A percentile compares a stretch with the other conserved stretches of the same genome.
These are phyloP conservation scores for Trichoderma aggressivum DNA, from an alignment of 2,329 filamentous ascomycete species.

Conservation along the genomic window DNA sequence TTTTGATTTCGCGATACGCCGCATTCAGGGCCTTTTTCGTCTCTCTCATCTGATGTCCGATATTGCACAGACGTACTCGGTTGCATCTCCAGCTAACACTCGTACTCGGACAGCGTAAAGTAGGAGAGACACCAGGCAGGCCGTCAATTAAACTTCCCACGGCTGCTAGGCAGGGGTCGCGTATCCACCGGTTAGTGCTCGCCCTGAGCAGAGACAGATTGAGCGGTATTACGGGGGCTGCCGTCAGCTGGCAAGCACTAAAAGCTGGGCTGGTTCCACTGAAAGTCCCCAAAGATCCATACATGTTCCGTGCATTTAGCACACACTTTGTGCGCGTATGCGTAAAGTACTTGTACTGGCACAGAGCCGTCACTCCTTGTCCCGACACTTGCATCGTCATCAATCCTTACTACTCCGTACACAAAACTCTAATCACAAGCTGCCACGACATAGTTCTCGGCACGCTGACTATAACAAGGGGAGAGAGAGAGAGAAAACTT, in stretches of 20 bases:
- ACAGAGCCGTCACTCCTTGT: not conserved
- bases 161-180: not conserved
- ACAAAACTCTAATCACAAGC: not conserved
- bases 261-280: slow-evolving; percentile 11
- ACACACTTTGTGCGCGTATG: not conserved
- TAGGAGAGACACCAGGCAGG: not conserved
- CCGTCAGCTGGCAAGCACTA: slow-evolving; percentile 7
- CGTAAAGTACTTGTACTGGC: not conserved
- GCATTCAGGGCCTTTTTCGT: not conserved
- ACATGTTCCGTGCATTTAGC: not conserved
- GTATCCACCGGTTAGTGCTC: slow-evolving; percentile 1
- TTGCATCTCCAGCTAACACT: not conserved
- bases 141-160: not conserved
- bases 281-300: slow-evolving; percentile 11
- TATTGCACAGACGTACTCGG: not conserved
- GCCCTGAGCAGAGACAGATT: slow-evolving; percentile 1
- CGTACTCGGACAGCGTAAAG: slow-evolving; percentile 8
- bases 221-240: slow-evolving; percentile 3
- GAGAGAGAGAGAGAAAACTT: not conserved
- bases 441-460: not conserved
- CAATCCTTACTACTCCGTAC: not conserved
- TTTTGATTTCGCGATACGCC: not conserved
- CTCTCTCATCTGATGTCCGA: not conserved
- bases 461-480: not conserved
- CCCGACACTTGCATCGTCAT: slow-evolving; percentile 14